Conservation (phyloP, 192 early-diverging fungal genomes). For the Backusella liffmaniae region DNA sequence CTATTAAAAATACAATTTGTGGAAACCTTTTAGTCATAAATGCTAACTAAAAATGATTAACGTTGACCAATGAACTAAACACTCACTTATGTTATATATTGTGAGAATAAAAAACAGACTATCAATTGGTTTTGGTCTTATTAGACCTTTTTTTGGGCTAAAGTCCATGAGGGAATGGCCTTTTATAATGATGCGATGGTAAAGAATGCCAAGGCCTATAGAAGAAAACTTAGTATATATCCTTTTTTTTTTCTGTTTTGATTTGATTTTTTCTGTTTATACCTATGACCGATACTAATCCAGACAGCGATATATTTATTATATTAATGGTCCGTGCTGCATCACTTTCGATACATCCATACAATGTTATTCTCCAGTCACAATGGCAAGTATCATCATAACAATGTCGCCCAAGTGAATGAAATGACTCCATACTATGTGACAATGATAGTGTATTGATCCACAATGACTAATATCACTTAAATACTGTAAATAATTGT, state of each 20-base stretch:
- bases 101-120: conserved; percentile 18
- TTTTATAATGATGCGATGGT: conserved; percentile 6
- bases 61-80: conserved; percentile 9
- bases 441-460: not conserved
- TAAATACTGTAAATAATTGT: not conserved
- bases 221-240: not conserved
- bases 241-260: no score
- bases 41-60: not conserved
- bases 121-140: conserved; percentile 32
- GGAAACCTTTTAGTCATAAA: not conserved
- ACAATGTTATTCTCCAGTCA: conserved; percentile 18
- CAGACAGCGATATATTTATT: conserved; percentile 15
- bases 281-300: conserved; percentile 21
- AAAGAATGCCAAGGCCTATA: conserved; percentile 14
- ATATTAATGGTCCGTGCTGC: conserved; percentile 18
- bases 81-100: not conserved
- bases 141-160: conserved; percentile 4
- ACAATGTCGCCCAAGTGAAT: not conserved
- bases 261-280: not conserved
- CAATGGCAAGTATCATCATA: conserved; percentile 9
- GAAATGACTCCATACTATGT: not conserved
- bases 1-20: not conserved
- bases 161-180: conserved; percentile 17
- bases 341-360: conserved; percentile 17
- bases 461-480: not conserved